Evolutionary conservation across 108 stramenopile genomes (phyloP).

Genomic region (Fragilaria crotonensis): DNA sequence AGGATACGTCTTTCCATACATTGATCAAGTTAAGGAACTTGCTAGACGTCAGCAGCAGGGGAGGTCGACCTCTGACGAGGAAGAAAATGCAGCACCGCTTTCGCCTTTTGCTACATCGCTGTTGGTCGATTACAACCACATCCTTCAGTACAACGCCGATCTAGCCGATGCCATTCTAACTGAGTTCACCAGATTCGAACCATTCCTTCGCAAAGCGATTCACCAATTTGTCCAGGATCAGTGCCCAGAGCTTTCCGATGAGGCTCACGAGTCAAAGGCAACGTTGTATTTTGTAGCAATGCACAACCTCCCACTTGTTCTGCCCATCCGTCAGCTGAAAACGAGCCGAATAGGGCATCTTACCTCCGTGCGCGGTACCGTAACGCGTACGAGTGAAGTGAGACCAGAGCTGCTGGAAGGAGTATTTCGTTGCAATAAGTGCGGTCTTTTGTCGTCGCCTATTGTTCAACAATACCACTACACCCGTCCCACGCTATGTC

Average conservation of each 20-base stretch:
- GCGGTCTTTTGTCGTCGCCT: slow-evolving; percentile 62
- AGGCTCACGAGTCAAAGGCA: slow-evolving; percentile 3
- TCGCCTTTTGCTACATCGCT: slow-evolving; percentile 57
- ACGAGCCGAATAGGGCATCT: slow-evolving; percentile 78
- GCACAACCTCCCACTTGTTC: slow-evolving; percentile 51
- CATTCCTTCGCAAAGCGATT: slow-evolving; percentile 57
- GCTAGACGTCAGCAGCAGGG: slow-evolving; percentile 43
- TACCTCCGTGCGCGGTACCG: slow-evolving; percentile 76
- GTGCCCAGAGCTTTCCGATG: slow-evolving; percentile 46
- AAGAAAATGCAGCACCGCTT: slow-evolving; percentile 9
- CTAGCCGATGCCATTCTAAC: slow-evolving; percentile 76
- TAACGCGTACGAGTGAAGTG: slow-evolving; percentile 95
- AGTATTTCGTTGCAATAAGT: slow-evolving; percentile 91
- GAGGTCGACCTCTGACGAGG: slow-evolving; percentile 11
- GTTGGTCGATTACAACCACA: slow-evolving; percentile 64
- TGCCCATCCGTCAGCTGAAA: slow-evolving; percentile 65
- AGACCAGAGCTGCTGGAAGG: slow-evolving; percentile 95
- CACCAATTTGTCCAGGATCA: slow-evolving; percentile 43
- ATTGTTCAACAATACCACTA: slow-evolving; percentile 95
- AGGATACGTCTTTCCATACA: slow-evolving; percentile 57
- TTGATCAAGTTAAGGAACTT: slow-evolving; percentile 58
- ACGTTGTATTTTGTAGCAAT: slow-evolving; percentile 73
- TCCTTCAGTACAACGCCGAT: slow-evolving; percentile 53
- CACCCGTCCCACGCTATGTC: slow-evolving; percentile 93
- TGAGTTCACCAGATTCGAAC: slow-evolving; percentile 86